Percentiles rank a stretch among this genome's conserved stretches.
Conservation (phyloP, 805 yeast genomes). For the Barnettozyma wickerhamii region DNA sequence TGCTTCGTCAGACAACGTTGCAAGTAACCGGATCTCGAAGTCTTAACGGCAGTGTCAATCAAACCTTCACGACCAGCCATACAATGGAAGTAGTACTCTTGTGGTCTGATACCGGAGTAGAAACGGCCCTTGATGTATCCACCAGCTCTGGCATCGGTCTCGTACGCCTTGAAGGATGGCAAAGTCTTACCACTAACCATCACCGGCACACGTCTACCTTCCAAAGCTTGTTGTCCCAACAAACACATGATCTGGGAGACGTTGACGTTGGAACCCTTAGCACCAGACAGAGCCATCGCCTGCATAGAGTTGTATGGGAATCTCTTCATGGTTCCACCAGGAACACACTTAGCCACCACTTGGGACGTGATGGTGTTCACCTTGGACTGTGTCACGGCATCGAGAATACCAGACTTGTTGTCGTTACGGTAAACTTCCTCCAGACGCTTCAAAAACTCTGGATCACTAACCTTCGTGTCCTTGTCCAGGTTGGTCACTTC, state of each 20-base stretch:
- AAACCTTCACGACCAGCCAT: slow-evolving; percentile 99
- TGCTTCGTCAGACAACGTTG: slow-evolving; percentile 98
- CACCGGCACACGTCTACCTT: slow-evolving; percentile 98
- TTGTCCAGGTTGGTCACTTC: slow-evolving; percentile 85
- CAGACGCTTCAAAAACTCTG: slow-evolving; percentile 79
- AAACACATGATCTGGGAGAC: slow-evolving; percentile 99
- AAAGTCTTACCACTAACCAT: slow-evolving; percentile 98
- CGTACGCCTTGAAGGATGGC: slow-evolving; percentile 95
- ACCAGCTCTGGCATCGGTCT: slow-evolving; percentile 97
- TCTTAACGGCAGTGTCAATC: slow-evolving; percentile 98
- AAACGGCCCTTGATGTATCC: slow-evolving; percentile 96
- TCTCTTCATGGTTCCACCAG: slow-evolving; percentile 91
- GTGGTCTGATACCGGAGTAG: slow-evolving; percentile 97
- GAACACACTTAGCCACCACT: slow-evolving; percentile 92
- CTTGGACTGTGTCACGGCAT: slow-evolving; percentile 92
- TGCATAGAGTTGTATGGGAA: slow-evolving; percentile 98
- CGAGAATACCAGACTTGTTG: slow-evolving; percentile 85
- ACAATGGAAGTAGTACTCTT: slow-evolving; percentile 99
- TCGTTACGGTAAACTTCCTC: slow-evolving; percentile 96
- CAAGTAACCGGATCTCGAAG: slow-evolving; percentile 95
- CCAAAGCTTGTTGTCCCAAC: slow-evolving; percentile 97
- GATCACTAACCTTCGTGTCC: slow-evolving; percentile 46
- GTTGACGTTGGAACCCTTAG: slow-evolving; percentile 97
- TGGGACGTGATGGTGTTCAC: slow-evolving; percentile 91
- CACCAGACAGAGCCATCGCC: slow-evolving; percentile 98